Conservation (phyloP, 345 rosid species). For the Camelina neglecta region DNA sequence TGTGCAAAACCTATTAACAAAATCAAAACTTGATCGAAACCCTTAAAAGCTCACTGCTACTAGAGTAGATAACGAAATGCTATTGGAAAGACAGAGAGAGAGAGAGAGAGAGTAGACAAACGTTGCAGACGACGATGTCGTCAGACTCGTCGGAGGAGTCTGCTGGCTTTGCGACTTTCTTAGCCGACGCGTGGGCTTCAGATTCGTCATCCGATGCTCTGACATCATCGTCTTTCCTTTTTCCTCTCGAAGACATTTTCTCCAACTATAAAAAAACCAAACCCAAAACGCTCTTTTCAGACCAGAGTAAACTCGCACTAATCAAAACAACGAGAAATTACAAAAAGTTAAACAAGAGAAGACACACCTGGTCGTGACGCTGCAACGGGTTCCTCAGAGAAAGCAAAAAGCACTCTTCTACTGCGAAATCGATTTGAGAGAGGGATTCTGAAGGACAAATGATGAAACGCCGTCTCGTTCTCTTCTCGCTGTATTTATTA, state of each 20-base stretch:
- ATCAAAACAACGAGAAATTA: neutral
- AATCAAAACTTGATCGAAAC: slow-evolving; percentile 25
- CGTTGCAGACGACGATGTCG: slow-evolving; percentile 82
- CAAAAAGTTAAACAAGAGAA: neutral
- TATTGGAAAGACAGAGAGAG: neutral
- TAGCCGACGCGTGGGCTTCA: slow-evolving; percentile 64
- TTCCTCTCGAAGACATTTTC: slow-evolving; percentile 77
- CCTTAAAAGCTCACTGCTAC: slow-evolving; percentile 16
- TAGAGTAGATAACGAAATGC: slow-evolving; percentile 10
- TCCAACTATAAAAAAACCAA: neutral
- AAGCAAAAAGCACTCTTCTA: slow-evolving; percentile 9
- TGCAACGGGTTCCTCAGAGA: neutral
- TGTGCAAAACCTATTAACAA: neutral
- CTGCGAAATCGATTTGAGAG: neutral
- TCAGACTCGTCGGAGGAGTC: slow-evolving; percentile 66
- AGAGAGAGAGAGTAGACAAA: neutral
- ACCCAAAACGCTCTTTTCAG: slow-evolving; percentile 31
- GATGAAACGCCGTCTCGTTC: slow-evolving; percentile 22
- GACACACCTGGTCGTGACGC: slow-evolving; percentile 23
- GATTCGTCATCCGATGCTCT: slow-evolving; percentile 62
- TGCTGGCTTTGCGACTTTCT: slow-evolving; percentile 59
- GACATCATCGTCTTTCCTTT: slow-evolving; percentile 70
- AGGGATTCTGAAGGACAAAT: slow-evolving; percentile 11
- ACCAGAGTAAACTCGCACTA: slow-evolving; percentile 12
- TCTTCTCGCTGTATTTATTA: slow-evolving; percentile 20